A percentile compares a stretch with the other conserved stretches of the same genome.
phyloP scores from a whole-genome alignment of 805 yeast species.

The Myxozyma vanderwaltii region DNA sequence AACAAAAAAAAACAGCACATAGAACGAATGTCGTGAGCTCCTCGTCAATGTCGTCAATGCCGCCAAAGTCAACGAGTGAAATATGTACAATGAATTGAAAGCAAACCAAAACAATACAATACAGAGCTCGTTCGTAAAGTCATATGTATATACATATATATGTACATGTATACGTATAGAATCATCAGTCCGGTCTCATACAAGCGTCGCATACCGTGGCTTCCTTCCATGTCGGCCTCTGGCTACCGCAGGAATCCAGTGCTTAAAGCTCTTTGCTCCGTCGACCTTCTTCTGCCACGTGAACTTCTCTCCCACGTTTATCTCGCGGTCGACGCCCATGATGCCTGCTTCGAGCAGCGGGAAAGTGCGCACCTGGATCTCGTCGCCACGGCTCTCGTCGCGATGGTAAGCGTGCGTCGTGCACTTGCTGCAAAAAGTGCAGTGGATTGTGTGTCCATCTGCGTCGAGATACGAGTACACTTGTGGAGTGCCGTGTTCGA shows the following conservation, averaged over 20 bases:
- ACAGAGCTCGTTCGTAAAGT: too few species aligned
- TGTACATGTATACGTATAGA: too few species aligned
- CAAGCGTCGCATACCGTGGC: slow-evolving; percentile 2
- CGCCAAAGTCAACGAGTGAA: background rate
- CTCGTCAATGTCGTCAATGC: too few species aligned
- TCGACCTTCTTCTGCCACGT: slow-evolving; percentile 33
- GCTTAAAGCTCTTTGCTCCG: slow-evolving; percentile 26
- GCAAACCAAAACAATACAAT: too few species aligned
- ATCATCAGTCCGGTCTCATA: too few species aligned
- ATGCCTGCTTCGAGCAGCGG: slow-evolving; percentile 28
- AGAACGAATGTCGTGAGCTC: too few species aligned
- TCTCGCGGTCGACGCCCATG: slow-evolving; percentile 33
- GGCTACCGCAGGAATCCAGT: slow-evolving; percentile 27
- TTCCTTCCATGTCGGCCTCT: slow-evolving; percentile 19
- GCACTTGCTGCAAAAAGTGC: slow-evolving; percentile 32
- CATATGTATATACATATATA: too few species aligned
- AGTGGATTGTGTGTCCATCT: slow-evolving; percentile 22
- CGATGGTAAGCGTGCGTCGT: slow-evolving; percentile 35
- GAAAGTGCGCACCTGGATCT: slow-evolving; percentile 31
- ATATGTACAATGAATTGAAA: background rate
- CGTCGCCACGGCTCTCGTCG: slow-evolving; percentile 32
- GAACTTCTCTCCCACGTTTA: slow-evolving; percentile 29
- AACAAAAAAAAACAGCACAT: too few species aligned
- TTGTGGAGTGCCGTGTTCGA: slow-evolving; percentile 27
- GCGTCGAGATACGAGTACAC: slow-evolving; percentile 28